Conservation (phyloP, 1,284 basidiomycete genomes). For the Trametes sp. region DNA sequence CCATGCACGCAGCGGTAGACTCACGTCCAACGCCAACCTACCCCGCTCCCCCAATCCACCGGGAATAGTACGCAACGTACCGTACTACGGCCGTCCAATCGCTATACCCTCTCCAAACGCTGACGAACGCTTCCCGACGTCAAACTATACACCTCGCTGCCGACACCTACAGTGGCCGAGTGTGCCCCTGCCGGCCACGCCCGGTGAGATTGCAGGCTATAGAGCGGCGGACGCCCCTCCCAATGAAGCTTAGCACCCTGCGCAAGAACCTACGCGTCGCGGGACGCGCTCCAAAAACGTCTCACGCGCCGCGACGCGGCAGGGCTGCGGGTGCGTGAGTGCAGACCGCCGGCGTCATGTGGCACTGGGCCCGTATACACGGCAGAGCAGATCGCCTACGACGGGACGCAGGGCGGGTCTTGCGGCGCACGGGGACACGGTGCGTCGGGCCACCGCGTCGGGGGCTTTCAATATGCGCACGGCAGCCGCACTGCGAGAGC, state of each 20-base stretch:
- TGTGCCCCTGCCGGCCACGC: conserved; percentile 1
- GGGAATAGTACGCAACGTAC: not conserved
- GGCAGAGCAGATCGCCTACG: conserved; percentile 16
- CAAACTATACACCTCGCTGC: not conserved
- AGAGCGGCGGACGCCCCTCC: conserved; percentile 6
- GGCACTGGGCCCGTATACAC: conserved; percentile 6
- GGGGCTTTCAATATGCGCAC: not conserved
- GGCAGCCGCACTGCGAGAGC: not conserved
- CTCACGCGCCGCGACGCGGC: not conserved
- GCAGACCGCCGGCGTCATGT: conserved; percentile 6
- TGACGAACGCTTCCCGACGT: not conserved
- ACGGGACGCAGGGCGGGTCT: conserved; percentile 11
- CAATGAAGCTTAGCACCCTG: not conserved
- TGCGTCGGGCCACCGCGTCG: conserved; percentile 10
- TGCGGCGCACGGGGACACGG: conserved; percentile 12
- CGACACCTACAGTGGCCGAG: not conserved
- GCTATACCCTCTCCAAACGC: not conserved
- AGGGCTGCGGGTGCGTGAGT: not conserved
- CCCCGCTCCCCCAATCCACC: conserved; percentile 4
- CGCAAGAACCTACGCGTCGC: conserved; percentile 10
- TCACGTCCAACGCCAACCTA: conserved; percentile 3
- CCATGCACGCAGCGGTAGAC: not conserved
- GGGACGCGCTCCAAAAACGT: no score
- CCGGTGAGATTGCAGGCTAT: not conserved
- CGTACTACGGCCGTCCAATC: not conserved